These are phyloP conservation scores for Gymnopilus dilepis DNA, from an alignment of 768 basidiomycete genomes.

Conservation along the genomic window DNA sequence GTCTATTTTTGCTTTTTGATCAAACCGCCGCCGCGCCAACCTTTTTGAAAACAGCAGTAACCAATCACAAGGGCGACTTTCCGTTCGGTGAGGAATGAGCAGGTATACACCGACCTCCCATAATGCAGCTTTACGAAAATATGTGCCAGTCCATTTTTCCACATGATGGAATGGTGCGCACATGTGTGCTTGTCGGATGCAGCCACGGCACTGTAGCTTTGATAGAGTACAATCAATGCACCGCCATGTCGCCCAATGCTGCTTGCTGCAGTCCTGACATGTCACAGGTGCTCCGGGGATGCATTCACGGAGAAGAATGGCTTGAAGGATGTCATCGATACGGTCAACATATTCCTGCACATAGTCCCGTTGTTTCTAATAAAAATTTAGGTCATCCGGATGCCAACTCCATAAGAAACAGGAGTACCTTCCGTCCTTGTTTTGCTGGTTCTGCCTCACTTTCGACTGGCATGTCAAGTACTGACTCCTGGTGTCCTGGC, in stretches of 20 bases:
- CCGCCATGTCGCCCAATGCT: constrained; percentile 11
- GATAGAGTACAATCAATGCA: constrained; percentile 7
- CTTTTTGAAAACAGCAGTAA: no score
- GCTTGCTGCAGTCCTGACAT: background rate
- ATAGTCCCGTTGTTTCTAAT: constrained; percentile 1
- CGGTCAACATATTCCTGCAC: constrained; percentile 3
- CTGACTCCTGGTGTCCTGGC: no score
- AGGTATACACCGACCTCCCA: constrained; percentile 14
- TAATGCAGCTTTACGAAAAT: constrained; percentile 2
- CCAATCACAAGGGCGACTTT: background rate
- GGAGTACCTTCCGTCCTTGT: no score
- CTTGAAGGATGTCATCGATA: no score
- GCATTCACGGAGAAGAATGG: background rate
- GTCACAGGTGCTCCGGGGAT: background rate
- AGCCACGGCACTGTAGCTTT: background rate
- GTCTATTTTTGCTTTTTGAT: no score
- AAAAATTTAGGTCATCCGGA: no score
- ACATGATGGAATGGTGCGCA: constrained; percentile 15
- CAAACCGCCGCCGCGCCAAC: no score
- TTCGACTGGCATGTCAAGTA: no score
- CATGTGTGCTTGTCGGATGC: background rate
- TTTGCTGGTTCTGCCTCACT: no score
- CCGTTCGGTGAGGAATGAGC: background rate
- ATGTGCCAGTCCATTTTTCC: constrained; percentile 13
- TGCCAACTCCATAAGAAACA: no score